A percentile compares a stretch with the other conserved stretches of the same genome.
phyloP scores from a whole-genome alignment of 495 filamentous ascomycete genomes.

The Wilcoxina mikolae region DNA sequence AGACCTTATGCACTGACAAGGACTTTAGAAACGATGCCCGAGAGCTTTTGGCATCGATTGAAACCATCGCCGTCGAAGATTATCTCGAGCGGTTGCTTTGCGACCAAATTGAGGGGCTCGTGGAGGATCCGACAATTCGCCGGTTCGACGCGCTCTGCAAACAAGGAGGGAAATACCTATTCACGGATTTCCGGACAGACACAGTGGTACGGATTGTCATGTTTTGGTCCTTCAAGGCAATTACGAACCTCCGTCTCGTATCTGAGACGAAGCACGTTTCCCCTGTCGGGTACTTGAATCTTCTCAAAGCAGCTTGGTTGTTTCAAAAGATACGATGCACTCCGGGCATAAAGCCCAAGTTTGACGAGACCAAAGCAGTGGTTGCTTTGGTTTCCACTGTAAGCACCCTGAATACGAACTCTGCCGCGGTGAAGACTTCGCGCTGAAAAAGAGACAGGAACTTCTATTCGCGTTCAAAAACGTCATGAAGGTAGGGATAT shows the following conservation, averaged over 20 bases:
- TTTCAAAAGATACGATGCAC: background rate
- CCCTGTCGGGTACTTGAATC: conserved; percentile 1
- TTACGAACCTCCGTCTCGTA: background rate
- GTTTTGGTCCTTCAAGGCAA: conserved; percentile 7
- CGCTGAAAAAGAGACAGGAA: background rate
- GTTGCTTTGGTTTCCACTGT: conserved; percentile 6
- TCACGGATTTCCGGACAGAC: background rate
- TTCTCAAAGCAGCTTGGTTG: conserved; percentile 7
- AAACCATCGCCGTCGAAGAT: background rate
- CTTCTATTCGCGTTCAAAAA: conserved; percentile 1
- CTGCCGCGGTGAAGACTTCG: background rate
- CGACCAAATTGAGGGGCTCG: background rate
- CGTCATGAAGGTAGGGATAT: background rate
- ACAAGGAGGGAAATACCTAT: background rate
- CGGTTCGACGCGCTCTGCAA: background rate
- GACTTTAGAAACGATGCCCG: background rate
- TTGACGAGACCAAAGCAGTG: background rate
- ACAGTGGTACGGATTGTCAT: background rate
- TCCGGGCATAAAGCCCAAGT: background rate
- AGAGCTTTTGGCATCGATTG: background rate
- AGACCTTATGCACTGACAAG: background rate
- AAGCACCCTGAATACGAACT: no score
- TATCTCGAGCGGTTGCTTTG: background rate
- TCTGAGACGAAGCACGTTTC: conserved; percentile 1
- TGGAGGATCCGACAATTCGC: background rate